Percentiles rank a stretch among this genome's conserved stretches.
Evolutionary conservation across 768 basidiomycete genomes (phyloP).

Genomic region (Suillus cothurnatus): DNA sequence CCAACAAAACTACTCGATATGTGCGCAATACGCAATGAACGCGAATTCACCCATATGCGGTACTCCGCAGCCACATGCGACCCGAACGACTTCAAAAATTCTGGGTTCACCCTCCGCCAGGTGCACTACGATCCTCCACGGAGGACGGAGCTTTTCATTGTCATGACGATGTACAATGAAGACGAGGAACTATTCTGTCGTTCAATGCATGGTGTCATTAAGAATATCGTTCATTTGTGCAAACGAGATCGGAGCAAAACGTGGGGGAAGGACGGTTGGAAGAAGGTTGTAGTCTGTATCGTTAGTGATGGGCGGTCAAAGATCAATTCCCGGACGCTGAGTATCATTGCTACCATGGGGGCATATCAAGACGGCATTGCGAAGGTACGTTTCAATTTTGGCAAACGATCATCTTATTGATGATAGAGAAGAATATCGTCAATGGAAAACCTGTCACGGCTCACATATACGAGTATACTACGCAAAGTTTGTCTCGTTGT

Average conservation of each 20-base stretch:
- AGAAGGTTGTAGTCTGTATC: conserved; percentile 94
- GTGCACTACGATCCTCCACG: conserved; percentile 90
- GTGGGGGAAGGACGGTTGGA: conserved; percentile 98
- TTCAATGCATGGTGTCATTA: conserved; percentile 96
- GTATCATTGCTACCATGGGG: conserved; percentile 91
- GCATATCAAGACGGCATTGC: conserved; percentile 94
- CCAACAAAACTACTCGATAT: conserved; percentile 89
- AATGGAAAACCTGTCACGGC: conserved; percentile 83
- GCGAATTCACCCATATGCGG: conserved; percentile 95
- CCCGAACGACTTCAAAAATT: conserved; percentile 85
- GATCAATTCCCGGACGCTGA: conserved; percentile 82
- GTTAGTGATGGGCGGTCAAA: conserved; percentile 86
- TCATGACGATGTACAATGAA: conserved; percentile 98
- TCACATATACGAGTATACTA: conserved; percentile 94
- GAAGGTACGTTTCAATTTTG: conserved; percentile 50
- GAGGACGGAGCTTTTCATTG: conserved; percentile 92
- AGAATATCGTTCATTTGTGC: conserved; percentile 89
- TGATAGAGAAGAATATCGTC: conserved; percentile 57
- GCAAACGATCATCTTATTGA: conserved; percentile 5
- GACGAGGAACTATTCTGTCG: conserved; percentile 88
- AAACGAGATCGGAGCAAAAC: conserved; percentile 86
- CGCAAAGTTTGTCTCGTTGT: conserved; percentile 64
- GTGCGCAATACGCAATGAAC: conserved; percentile 73
- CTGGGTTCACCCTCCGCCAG: conserved; percentile 87
- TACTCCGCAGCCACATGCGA: conserved; percentile 96